phyloP scores from a whole-genome alignment of 768 basidiomycete species.

The Arthromyces matolae region DNA sequence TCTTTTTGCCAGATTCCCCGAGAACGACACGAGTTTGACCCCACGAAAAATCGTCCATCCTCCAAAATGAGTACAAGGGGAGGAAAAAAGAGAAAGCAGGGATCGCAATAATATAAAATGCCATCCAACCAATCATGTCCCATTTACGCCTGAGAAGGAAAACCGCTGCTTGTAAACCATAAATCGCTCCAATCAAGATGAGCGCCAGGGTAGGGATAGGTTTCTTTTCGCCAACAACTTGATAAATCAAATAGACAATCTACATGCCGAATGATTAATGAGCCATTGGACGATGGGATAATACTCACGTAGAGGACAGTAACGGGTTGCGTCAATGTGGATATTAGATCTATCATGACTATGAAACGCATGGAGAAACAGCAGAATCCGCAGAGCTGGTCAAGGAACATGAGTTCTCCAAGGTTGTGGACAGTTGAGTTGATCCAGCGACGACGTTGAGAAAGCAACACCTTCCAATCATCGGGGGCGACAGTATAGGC shows the following conservation, averaged over 20 bases:
- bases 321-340: conserved; percentile 80
- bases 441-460: conserved; percentile 98
- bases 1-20: conserved; percentile 93
- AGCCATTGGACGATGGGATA: conserved; percentile 6
- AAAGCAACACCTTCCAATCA: conserved; percentile 89
- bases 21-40: conserved; percentile 89
- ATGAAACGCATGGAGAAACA: conserved; percentile 99
- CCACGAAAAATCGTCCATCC: conserved; percentile 98
- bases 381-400: conserved; percentile 93
- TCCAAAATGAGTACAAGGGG: conserved; percentile 95
- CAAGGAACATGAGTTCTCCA: conserved; percentile 87
- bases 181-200: conserved; percentile 90
- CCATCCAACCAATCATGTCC: conserved; percentile 98
- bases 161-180: conserved; percentile 89
- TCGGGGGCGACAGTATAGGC: conserved; percentile 95
- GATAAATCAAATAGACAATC: conserved; percentile 86
- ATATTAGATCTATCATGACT: conserved; percentile 94
- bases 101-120: conserved; percentile 93
- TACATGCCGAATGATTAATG: conserved; percentile 30
- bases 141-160: conserved; percentile 92
- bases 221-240: conserved; percentile 63
- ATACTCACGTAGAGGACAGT: conserved; percentile 77
- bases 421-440: conserved; percentile 99
- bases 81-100: conserved; percentile 92
- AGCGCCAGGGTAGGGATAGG: conserved; percentile 78